phyloP scores from a whole-genome alignment of 1,139 yeast species.

The Suhomyces maxii region DNA sequence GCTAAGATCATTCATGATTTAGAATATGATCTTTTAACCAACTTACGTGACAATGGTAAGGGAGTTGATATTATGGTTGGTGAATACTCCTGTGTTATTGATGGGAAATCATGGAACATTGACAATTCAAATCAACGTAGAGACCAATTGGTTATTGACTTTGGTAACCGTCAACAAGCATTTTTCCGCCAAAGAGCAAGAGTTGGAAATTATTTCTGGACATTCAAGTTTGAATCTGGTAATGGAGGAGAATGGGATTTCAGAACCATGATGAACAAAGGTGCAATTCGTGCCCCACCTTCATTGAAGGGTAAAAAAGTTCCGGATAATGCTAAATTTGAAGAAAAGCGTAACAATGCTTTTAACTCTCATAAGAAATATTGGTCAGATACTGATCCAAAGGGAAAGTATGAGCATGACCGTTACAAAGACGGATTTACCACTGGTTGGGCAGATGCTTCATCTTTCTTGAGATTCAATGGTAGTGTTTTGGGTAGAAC shows the following conservation, averaged over 20 bases:
- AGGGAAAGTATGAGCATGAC: conserved; percentile 74
- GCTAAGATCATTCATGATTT: conserved; percentile 62
- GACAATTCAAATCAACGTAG: conserved; percentile 46
- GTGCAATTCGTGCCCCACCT: conserved; percentile 46
- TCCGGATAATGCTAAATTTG: conserved; percentile 46
- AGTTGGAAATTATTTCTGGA: conserved; percentile 87
- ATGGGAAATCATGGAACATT: conserved; percentile 69
- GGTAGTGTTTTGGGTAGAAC: conserved; percentile 74
- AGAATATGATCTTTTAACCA: conserved; percentile 51
- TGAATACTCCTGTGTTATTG: conserved; percentile 88
- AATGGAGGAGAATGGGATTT: conserved; percentile 98
- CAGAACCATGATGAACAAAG: conserved; percentile 69
- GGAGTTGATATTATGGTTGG: conserved; percentile 80
- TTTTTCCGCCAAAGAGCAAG: conserved; percentile 53
- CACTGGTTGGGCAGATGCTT: conserved; percentile 72
- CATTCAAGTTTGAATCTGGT: conserved; percentile 81
- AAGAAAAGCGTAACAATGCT: conserved; percentile 40
- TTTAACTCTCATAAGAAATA: conserved; percentile 55
- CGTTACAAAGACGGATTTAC: conserved; percentile 75
- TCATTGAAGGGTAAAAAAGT: conserved; percentile 22
- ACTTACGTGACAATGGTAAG: conserved; percentile 43
- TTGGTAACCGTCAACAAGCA: conserved; percentile 42
- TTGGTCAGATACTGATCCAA: conserved; percentile 63
- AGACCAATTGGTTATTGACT: conserved; percentile 36
- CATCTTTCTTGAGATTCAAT: conserved; percentile 63